Percentiles rank a stretch among this genome's conserved stretches.
Evolutionary conservation across 1,284 basidiomycete genomes (phyloP).

Genomic region (Leccinum insolens): DNA sequence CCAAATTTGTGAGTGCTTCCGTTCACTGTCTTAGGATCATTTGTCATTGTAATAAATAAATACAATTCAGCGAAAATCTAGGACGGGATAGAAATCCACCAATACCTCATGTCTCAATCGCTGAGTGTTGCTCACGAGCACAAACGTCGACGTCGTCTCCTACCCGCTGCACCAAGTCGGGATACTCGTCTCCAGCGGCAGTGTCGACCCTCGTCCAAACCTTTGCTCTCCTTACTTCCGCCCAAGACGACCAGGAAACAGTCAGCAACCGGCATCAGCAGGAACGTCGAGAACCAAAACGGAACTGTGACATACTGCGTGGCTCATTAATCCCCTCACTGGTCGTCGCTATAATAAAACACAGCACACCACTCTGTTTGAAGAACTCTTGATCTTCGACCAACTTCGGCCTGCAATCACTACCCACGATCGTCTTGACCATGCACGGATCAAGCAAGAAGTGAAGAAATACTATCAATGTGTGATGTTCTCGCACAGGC

Average conservation of each 20-base stretch:
- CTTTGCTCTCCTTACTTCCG: constrained; percentile 3
- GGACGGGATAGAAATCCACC: background rate
- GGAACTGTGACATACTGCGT: background rate
- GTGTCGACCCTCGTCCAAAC: constrained; percentile 6
- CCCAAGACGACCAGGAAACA: background rate
- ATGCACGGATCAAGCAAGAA: too few species aligned
- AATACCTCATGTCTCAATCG: background rate
- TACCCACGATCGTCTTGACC: too few species aligned
- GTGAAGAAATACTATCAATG: too few species aligned
- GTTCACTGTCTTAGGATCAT: too few species aligned
- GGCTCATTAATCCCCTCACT: background rate
- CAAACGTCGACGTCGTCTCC: constrained; percentile 9
- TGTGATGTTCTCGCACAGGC: too few species aligned
- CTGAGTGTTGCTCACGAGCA: constrained; percentile 10
- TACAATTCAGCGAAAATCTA: background rate
- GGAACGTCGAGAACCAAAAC: background rate
- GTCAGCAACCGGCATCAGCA: background rate
- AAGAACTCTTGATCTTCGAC: background rate
- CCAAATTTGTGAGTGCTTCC: constrained; percentile 3
- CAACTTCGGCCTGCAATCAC: too few species aligned
- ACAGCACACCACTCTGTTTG: background rate
- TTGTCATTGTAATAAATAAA: background rate
- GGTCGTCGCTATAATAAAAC: background rate
- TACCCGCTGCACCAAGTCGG: too few species aligned
- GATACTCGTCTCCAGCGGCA: background rate